Evolutionary conservation across 2,329 filamentous ascomycete genomes (phyloP), one percentile per base, ranked within the genome.

Genomic region (Mariannaea sp.): DNA sequence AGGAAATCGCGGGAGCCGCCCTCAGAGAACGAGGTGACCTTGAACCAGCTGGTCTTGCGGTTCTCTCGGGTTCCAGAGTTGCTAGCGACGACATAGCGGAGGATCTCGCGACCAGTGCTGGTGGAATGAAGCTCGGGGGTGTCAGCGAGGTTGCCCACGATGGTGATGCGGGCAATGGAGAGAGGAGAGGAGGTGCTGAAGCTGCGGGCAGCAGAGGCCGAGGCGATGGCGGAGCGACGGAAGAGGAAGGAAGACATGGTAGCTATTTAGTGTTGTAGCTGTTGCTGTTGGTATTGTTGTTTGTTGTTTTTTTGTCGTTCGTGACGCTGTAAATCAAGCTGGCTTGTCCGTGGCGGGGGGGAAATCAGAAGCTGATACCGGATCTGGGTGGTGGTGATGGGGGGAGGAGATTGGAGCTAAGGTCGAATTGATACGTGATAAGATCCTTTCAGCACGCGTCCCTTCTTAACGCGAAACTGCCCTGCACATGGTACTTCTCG

Each of bases 31-130:
- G 80, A 85, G 27, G 85, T 79, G 49, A 97, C 79, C 53, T 80
- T 81, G 81, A 95, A 97, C 89, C 89, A 97, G 79, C 87, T 94
- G 24, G 88, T 90, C 70, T 85, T 81, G 68, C 84, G 80, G 73
- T 90, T 88, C 13, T 93, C 88, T 60, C 75, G 77, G 56, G 79
- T 75, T 12, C 91, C 91, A 55, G 71, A 72, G 71, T 77, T 86
- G 66, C 85, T 89, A 45, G 84, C 92, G 58, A 99, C 77, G 4
- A 85, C 77, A 71, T 96, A 97, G 65, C 82, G 84, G 68, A 97
- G 70, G 53, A 96, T 68, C 59, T 95, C 89, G 59, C 80, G 81
- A 53, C 91, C 91, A 46, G 77, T 86, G 66, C 83, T 81, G 41
- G 89, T 90, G 54, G 84, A 73, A 30, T 82, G 79, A 61, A 92